Evolutionary conservation across 768 basidiomycete genomes (phyloP).

Genomic region (Favolaschia claudopus): DNA sequence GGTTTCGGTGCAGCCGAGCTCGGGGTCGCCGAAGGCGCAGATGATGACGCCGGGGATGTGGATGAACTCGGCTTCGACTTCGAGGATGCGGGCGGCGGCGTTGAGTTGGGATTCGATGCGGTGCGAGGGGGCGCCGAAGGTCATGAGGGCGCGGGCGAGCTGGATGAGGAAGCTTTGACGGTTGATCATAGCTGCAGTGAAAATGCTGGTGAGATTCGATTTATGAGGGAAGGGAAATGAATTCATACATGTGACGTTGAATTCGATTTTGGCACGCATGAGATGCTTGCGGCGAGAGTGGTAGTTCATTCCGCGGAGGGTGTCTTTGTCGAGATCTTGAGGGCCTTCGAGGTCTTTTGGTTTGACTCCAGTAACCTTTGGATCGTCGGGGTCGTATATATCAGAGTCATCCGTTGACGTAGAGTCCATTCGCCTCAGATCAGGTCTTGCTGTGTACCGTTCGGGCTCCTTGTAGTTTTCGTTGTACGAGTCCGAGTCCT

Average conservation of each 20-base stretch:
- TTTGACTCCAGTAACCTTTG: conserved; percentile 65
- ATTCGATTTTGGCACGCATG: conserved; percentile 72
- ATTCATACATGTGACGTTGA: conserved; percentile 75
- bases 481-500: conserved; percentile 20
- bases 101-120: conserved; percentile 92
- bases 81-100: conserved; percentile 87
- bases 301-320: conserved; percentile 71
- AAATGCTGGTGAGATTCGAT: conserved; percentile 2
- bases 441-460: conserved; percentile 33
- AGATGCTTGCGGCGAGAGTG: conserved; percentile 70
- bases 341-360: conserved; percentile 61
- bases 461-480: conserved; percentile 29
- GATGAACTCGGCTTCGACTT: conserved; percentile 91
- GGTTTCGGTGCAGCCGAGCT: conserved; percentile 89
- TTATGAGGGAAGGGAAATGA: not conserved
- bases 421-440: conserved; percentile 51
- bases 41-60: conserved; percentile 85
- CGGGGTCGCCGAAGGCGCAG: conserved; percentile 88
- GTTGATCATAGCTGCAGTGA: conserved; percentile 68
- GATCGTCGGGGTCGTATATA: conserved; percentile 75
- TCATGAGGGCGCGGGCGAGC: conserved; percentile 88
- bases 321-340: conserved; percentile 68
- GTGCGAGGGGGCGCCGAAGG: conserved; percentile 92
- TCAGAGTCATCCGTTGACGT: conserved; percentile 58
- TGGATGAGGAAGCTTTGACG: conserved; percentile 88